Conservation (phyloP, 2,329 filamentous ascomycete species). For the Alternaria angustiovoidea region DNA sequence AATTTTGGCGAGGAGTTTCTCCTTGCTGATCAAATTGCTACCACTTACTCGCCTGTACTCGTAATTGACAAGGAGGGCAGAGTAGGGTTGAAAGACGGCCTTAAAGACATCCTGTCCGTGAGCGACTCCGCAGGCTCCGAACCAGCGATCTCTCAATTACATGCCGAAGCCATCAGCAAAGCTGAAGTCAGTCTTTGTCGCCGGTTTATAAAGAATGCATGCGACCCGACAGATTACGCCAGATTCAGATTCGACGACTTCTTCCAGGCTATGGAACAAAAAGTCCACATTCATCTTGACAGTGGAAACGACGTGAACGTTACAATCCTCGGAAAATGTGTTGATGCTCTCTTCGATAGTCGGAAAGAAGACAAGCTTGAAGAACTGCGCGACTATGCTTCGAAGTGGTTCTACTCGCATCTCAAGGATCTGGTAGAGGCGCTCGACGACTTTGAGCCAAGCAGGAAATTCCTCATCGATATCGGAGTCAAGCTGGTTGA, state of each 20-base stretch:
- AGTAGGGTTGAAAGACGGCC: constrained; percentile 9
- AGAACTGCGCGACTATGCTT: background rate
- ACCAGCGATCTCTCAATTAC: background rate
- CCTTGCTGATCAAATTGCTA: constrained; percentile 11
- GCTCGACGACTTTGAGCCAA: background rate
- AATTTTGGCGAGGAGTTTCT: constrained; percentile 10
- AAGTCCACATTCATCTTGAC: constrained; percentile 12
- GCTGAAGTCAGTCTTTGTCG: background rate
- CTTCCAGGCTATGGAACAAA: constrained; percentile 19
- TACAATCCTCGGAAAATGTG: background rate
- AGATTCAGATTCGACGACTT: constrained; percentile 22
- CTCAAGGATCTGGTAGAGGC: background rate
- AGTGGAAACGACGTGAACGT: background rate
- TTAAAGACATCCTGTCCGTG: background rate
- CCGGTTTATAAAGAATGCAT: background rate
- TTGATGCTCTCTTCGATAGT: background rate
- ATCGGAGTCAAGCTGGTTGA: background rate
- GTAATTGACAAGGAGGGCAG: constrained; percentile 2
- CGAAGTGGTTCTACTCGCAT: background rate
- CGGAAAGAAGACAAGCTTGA: background rate
- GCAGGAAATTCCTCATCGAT: background rate
- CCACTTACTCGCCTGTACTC: constrained; percentile 15
- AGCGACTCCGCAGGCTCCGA: background rate
- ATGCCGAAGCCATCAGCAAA: background rate
- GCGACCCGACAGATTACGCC: constrained; percentile 5